A percentile compares a stretch with the other conserved stretches of the same genome.
Evolutionary conservation across 75 land plant genomes (phyloP).

Genomic region (Cupressus sempervirens): DNA sequence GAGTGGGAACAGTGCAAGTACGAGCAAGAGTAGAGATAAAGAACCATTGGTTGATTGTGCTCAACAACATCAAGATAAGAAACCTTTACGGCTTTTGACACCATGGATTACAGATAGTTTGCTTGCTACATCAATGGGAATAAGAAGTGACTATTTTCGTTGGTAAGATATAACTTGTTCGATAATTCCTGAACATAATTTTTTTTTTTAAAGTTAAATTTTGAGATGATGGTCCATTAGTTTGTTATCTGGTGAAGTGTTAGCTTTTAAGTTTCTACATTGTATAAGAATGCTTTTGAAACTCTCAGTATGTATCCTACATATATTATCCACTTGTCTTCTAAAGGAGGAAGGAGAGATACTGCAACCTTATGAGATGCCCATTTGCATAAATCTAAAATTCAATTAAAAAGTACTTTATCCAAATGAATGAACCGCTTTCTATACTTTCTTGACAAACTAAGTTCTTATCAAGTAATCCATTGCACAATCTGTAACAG

Average conservation of each 20-base stretch:
- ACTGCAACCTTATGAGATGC: background rate
- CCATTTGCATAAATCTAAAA: background rate
- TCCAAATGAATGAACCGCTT: background rate
- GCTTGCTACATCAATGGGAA: slow-evolving; percentile 81
- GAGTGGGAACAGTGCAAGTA: slow-evolving; percentile 42
- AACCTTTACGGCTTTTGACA: slow-evolving; percentile 68
- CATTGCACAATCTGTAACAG: background rate
- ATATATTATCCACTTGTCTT: background rate
- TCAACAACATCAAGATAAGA: slow-evolving; percentile 47
- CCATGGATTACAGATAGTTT: slow-evolving; percentile 97
- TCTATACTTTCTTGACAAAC: background rate
- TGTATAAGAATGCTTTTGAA: slow-evolving; percentile 2
- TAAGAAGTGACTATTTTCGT: slow-evolving; percentile 86
- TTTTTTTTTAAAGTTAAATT: background rate
- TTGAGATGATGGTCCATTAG: background rate
- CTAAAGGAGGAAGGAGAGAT: background rate
- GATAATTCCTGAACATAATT: no score
- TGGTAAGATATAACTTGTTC: slow-evolving; percentile 46
- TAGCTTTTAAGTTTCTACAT: background rate
- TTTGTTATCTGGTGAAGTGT: background rate
- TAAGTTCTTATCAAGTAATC: background rate
- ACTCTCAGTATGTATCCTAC: background rate
- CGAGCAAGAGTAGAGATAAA: slow-evolving; percentile 26
- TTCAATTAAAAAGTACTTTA: background rate
- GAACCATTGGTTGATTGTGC: slow-evolving; percentile 16